Percentiles rank a stretch among this genome's conserved stretches.
These are phyloP conservation scores for Candida parachauliodes DNA, from an alignment of 805 yeast species.

Conservation along the genomic window DNA sequence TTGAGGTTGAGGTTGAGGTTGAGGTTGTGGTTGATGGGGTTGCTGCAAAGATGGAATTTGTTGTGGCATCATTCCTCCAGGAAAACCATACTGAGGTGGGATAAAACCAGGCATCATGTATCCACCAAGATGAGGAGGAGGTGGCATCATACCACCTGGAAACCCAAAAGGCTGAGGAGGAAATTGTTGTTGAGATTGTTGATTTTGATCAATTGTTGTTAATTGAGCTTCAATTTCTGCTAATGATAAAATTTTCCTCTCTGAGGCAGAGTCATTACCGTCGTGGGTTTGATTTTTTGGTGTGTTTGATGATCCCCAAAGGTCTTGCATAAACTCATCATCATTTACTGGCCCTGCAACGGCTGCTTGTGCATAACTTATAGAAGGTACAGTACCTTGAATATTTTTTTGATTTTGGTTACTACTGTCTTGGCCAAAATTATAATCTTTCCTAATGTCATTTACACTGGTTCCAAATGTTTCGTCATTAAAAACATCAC, in stretches of 20 bases:
- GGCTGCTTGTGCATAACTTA: conserved; percentile 43
- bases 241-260: conserved; percentile 58
- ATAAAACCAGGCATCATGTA: conserved; percentile 36
- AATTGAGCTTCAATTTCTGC: conserved; percentile 84
- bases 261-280: conserved; percentile 10
- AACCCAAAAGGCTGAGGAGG: conserved; percentile 34
- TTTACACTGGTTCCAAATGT: conserved; percentile 60
- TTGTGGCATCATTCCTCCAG: conserved; percentile 23
- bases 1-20: conserved; percentile 12
- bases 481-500: conserved; percentile 77
- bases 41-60: conserved; percentile 17
- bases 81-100: conserved; percentile 34
- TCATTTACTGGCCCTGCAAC: conserved; percentile 32
- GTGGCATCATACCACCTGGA: conserved; percentile 30
- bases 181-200: conserved; percentile 20
- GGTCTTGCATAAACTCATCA: conserved; percentile 44
- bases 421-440: conserved; percentile 45
- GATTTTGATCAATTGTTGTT: conserved; percentile 41
- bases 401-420: not conserved
- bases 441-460: conserved; percentile 58
- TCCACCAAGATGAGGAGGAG: conserved; percentile 31
- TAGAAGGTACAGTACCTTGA: conserved; percentile 14
- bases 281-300: conserved; percentile 27
- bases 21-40: conserved; percentile 10
- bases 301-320: conserved; percentile 39